Conservation (phyloP, 345 rosid genomes). For the Eucalyptus cloeziana region DNA sequence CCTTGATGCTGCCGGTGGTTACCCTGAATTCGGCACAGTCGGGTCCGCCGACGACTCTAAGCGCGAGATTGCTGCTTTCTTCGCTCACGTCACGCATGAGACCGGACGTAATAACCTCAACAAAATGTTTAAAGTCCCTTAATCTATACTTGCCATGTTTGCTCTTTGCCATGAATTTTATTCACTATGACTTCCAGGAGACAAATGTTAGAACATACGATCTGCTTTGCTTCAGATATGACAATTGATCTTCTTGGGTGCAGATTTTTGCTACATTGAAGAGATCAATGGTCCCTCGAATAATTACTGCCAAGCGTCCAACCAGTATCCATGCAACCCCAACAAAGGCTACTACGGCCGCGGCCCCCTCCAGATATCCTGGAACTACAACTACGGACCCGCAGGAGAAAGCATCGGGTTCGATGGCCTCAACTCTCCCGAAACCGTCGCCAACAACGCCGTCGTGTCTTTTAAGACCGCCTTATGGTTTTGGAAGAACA, state of each 20-base stretch:
- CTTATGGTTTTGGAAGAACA: slow-evolving; percentile 49
- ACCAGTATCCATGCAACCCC: slow-evolving; percentile 9
- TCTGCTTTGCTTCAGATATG: too few relatives aligned
- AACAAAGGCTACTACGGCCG: slow-evolving; percentile 31
- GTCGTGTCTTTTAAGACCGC: slow-evolving; percentile 27
- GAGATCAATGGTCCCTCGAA: slow-evolving; percentile 4
- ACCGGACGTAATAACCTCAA: slow-evolving; percentile 52
- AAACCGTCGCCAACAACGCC: slow-evolving; percentile 17
- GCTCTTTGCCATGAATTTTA: too few relatives aligned
- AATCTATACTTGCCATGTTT: not conserved
- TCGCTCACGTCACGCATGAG: slow-evolving; percentile 78
- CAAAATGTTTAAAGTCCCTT: not conserved
- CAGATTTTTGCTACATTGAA: slow-evolving; percentile 13
- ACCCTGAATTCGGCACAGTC: slow-evolving; percentile 39
- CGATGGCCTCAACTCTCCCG: slow-evolving; percentile 24
- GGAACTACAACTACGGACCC: slow-evolving; percentile 45
- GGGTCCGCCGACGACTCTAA: slow-evolving; percentile 37
- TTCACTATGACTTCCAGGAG: too few relatives aligned
- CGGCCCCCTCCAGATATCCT: slow-evolving; percentile 39
- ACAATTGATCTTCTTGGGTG: not conserved
- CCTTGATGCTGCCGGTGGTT: slow-evolving; percentile 32
- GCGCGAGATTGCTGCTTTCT: slow-evolving; percentile 73
- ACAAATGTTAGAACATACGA: too few relatives aligned
- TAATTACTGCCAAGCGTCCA: too few relatives aligned
- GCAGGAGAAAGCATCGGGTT: slow-evolving; percentile 24